Evolutionary conservation across 129 eudicot genomes (phyloP).

Genomic region (Helianthus annuus): HanXRQr2.0-SUNRISE NC_035443.2:159125389-159125888

Average conservation of each 20-base stretch:
- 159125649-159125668: not conserved
- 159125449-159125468: too few relatives aligned
- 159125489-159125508: too few relatives aligned
- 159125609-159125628: too few relatives aligned
- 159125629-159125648: not conserved
- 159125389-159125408: too few relatives aligned
- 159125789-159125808: not conserved
- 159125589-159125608: too few relatives aligned
- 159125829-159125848: slow-evolving; percentile 7
- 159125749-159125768: not conserved
- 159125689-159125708: not conserved
- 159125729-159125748: not conserved
- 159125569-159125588: too few relatives aligned
- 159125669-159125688: not conserved
- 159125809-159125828: not conserved
- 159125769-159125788: not conserved
- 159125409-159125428: too few relatives aligned
- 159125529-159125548: too few relatives aligned
- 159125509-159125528: too few relatives aligned
- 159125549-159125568: too few relatives aligned
- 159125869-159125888: not conserved
- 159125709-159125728: not conserved
- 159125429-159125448: too few relatives aligned
- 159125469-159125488: too few relatives aligned
- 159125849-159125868: not conserved